Percentiles rank a stretch among this genome's conserved stretches.
Conservation (phyloP, 352 stramenopile species). For the Phytophthora melonis region DNA sequence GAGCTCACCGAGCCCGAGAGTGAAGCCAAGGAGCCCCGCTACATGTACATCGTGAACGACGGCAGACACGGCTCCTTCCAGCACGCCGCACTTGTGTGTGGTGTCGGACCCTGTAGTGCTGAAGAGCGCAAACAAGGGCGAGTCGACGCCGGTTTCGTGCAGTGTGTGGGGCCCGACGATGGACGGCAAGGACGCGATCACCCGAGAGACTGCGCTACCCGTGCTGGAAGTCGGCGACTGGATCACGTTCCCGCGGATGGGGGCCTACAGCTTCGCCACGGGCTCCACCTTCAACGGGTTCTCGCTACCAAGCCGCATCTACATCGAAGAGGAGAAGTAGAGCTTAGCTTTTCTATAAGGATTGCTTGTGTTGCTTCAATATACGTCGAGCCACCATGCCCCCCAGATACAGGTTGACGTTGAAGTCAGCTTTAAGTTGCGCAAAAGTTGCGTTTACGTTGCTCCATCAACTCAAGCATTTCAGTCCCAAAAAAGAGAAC, state of each 20-base stretch:
- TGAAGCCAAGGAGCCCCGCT: constrained; percentile 31
- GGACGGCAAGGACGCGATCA: constrained; percentile 62
- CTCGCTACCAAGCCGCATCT: constrained; percentile 45
- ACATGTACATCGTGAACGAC: constrained; percentile 69
- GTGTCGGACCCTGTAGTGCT: constrained; percentile 25
- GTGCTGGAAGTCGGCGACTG: constrained; percentile 62
- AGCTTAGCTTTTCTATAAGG: background rate
- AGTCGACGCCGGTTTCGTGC: constrained; percentile 33
- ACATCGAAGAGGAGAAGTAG: constrained; percentile 41
- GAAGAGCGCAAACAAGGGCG: constrained; percentile 24
- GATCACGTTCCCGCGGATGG: constrained; percentile 63
- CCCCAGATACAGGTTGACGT: background rate
- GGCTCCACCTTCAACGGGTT: constrained; percentile 68
- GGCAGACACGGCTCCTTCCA: constrained; percentile 61
- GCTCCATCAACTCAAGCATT: background rate
- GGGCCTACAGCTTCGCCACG: constrained; percentile 64
- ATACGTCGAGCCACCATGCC: background rate
- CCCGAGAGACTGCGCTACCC: constrained; percentile 45
- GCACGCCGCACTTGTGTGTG: constrained; percentile 49
- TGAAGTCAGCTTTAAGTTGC: constrained; percentile 2
- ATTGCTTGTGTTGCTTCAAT: background rate
- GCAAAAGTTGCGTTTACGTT: background rate
- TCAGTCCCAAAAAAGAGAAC: constrained; percentile 22
- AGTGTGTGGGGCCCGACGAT: constrained; percentile 64
- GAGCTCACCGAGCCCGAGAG: constrained; percentile 29